phyloP scores from a whole-genome alignment of 129 eudicot species.

The Kitagawia praeruptora region DNA sequence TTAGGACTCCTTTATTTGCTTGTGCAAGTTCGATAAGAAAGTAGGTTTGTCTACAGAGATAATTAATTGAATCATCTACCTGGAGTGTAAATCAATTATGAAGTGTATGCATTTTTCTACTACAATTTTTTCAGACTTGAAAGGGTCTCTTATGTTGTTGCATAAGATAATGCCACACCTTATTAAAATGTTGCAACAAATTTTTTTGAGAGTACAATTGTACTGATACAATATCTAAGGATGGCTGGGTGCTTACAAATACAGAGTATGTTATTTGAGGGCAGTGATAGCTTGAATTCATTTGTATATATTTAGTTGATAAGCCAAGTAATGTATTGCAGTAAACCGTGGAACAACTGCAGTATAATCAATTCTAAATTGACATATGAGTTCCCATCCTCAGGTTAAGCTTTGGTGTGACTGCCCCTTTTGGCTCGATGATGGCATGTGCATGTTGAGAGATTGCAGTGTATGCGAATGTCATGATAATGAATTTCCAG shows the following conservation, averaged over 20 bases:
- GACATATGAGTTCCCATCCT: slow-evolving; percentile 8
- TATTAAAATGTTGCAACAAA: no score
- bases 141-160: no score
- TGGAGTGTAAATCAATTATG: neutral
- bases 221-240: no score
- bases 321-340: neutral
- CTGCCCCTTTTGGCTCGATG: slow-evolving; percentile 98
- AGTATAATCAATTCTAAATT: neutral
- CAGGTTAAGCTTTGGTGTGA: slow-evolving; percentile 97
- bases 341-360: neutral
- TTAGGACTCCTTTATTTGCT: neutral
- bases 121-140: neutral
- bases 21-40: neutral
- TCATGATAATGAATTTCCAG: slow-evolving; percentile 87
- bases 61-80: neutral
- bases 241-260: no score
- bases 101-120: neutral
- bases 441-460: slow-evolving; percentile 84
- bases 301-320: neutral
- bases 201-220: no score
- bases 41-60: neutral
- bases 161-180: no score
- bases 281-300: no score
- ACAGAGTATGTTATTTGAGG: no score
- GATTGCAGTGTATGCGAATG: slow-evolving; percentile 97